Evolutionary conservation across 2,329 filamentous ascomycete genomes (phyloP).

Genomic region (Colletotrichum graminicola): DNA sequence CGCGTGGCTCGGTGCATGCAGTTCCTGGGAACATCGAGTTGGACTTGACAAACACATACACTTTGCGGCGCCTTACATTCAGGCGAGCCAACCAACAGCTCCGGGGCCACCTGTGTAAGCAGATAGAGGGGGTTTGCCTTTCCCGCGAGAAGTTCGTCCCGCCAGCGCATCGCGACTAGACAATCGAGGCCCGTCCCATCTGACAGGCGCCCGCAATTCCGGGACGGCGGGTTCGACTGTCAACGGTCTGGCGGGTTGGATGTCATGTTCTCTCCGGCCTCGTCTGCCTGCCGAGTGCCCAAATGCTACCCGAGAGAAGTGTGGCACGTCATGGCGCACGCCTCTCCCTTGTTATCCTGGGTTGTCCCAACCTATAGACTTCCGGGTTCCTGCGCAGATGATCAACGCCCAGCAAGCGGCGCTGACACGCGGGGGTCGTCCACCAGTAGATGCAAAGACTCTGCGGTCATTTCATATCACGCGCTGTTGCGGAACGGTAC

Average conservation of each 20-base stretch:
- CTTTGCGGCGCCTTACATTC: background rate
- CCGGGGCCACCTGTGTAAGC: background rate
- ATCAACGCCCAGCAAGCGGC: slow-evolving; percentile 42
- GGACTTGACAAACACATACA: background rate
- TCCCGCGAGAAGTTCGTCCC: slow-evolving; percentile 7
- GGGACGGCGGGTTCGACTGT: slow-evolving; percentile 13
- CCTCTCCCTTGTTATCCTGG: slow-evolving; percentile 3
- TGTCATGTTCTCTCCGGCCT: background rate
- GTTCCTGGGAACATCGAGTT: background rate
- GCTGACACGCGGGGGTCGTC: slow-evolving; percentile 16
- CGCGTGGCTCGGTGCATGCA: slow-evolving; percentile 14
- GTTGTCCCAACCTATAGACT: slow-evolving; percentile 32
- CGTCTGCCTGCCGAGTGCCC: background rate
- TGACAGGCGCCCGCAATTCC: slow-evolving; percentile 30
- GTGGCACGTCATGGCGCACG: slow-evolving; percentile 31
- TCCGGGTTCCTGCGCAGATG: slow-evolving; percentile 51
- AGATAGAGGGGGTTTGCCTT: slow-evolving; percentile 1
- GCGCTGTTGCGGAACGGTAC: slow-evolving; percentile 18
- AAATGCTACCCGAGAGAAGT: slow-evolving; percentile 6
- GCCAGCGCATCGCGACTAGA: slow-evolving; percentile 39
- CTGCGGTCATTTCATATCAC: slow-evolving; percentile 18
- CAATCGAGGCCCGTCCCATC: slow-evolving; percentile 39
- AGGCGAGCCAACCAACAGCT: background rate
- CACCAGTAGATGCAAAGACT: background rate
- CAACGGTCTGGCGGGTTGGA: background rate